Evolutionary conservation across 1,284 basidiomycete species (phyloP).

Genomic region (Mycena sp.): DNA sequence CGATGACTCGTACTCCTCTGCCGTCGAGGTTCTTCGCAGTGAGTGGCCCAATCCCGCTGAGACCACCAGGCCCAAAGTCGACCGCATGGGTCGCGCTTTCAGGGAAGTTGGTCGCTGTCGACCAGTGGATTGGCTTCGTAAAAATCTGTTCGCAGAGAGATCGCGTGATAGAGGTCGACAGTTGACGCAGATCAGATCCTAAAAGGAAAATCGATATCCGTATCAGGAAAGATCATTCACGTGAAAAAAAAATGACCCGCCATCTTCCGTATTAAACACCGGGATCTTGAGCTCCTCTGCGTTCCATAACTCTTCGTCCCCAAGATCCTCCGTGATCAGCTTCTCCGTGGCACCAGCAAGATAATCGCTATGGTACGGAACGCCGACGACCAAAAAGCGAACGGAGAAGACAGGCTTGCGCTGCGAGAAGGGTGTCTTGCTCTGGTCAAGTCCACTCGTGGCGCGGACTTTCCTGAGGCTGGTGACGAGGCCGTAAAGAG

Average conservation of each 20-base stretch:
- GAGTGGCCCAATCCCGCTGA: slow-evolving; percentile 92
- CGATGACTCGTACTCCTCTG: slow-evolving; percentile 89
- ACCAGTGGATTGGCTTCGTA: slow-evolving; percentile 92
- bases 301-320: slow-evolving; percentile 85
- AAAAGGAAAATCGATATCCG: slow-evolving; percentile 28
- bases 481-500: slow-evolving; percentile 94
- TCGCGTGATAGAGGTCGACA: slow-evolving; percentile 75
- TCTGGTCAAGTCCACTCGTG: slow-evolving; percentile 89
- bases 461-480: slow-evolving; percentile 92
- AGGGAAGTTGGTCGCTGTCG: slow-evolving; percentile 89
- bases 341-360: slow-evolving; percentile 82
- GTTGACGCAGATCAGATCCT: slow-evolving; percentile 86
- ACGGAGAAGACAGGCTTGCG: slow-evolving; percentile 94
- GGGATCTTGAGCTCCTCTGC: slow-evolving; percentile 80
- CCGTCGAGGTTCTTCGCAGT: slow-evolving; percentile 93
- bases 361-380: slow-evolving; percentile 95
- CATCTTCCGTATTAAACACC: slow-evolving; percentile 93
- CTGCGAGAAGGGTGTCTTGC: slow-evolving; percentile 93
- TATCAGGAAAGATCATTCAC: slow-evolving; percentile 29
- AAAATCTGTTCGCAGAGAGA: slow-evolving; percentile 95
- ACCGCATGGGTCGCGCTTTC: slow-evolving; percentile 91
- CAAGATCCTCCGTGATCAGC: slow-evolving; percentile 79
- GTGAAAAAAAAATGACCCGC: slow-evolving; percentile 56
- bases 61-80: slow-evolving; percentile 96
- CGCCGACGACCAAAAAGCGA: slow-evolving; percentile 93